Conservation (phyloP, 306 rosid species). For the Pyrus communis region DNA sequence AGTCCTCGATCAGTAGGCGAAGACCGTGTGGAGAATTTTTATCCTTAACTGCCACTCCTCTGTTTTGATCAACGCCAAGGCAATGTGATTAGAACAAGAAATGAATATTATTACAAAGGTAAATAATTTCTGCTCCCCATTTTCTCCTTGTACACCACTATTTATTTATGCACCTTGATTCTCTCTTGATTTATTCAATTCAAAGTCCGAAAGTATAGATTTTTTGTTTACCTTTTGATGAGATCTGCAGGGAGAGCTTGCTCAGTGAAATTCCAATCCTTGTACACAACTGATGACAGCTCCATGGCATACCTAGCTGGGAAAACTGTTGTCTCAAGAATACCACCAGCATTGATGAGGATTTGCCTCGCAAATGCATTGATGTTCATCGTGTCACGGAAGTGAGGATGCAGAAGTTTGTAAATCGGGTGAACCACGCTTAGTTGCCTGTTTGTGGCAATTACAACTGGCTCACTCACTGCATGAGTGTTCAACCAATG, state of each 20-base stretch:
- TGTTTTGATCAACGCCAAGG: slow-evolving; percentile 11
- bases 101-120: neutral
- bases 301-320: slow-evolving; percentile 42
- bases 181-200: neutral
- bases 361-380: slow-evolving; percentile 43
- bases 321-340: slow-evolving; percentile 38
- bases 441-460: slow-evolving; percentile 44
- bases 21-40: slow-evolving; percentile 38
- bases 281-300: slow-evolving; percentile 34
- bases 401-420: slow-evolving; percentile 46
- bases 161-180: neutral
- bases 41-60: slow-evolving; percentile 65
- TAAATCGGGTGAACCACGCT: slow-evolving; percentile 42
- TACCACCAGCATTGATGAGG: slow-evolving; percentile 40
- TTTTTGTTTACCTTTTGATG: slow-evolving; percentile 28
- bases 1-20: slow-evolving; percentile 53
- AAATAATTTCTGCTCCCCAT: neutral
- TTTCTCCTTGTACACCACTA: neutral
- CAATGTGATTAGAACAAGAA: neutral
- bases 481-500: slow-evolving; percentile 80
- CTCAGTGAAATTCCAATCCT: slow-evolving; percentile 37
- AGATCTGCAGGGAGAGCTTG: slow-evolving; percentile 48
- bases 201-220: neutral
- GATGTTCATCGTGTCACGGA: slow-evolving; percentile 50
- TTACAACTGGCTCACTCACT: slow-evolving; percentile 62